Evolutionary conservation across 257 asterid species (phyloP), one percentile per base, ranked within the genome.

Genomic region (Nemophila menziesii): DNA sequence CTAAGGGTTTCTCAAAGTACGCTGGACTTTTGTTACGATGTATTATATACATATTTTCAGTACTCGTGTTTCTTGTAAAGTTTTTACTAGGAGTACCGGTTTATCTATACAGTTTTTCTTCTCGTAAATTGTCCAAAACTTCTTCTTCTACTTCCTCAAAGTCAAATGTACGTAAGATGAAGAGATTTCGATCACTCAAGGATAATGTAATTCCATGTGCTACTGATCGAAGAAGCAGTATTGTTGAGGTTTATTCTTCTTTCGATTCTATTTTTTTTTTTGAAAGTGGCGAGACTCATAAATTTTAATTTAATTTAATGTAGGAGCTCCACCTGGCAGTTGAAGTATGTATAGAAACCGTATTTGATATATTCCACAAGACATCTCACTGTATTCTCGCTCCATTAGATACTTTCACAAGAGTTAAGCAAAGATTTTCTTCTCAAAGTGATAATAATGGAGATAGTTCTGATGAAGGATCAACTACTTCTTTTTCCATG

Each of bases 151-250:
- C 16, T 23, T 68, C 42, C 56, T 48, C 77, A 12, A 69, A 74
- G 67, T 77, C 55, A 51, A 65, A 37, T 61, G 27, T 45, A 41
- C 68, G 51, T 54, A 61, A 92, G 34, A 77, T 85, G 38, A 75
- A 81, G 59, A 79, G 81, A 58, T 49, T 55, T 66, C 92, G 73
- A 56, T 50, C 46, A 48, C 79, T 70, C 47, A 89, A 70, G 76
- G 97, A 83, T 27, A 72, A 79, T 21, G 74, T 79, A 60, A 65
- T 85, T 59, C 93, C 74, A 52, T 71, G 82, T 69, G 77, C 99
- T 55, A 90, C 92, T 46, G 99, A 90, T 45, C 79, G 94, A 14
- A 82, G 99, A 52, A 94, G 96, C 47, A 93, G 99, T 17, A 73
- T 90, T 57, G 86, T 90, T 61, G 99, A 90, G 99, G 99, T 90